Base-by-base conservation (phyloP, 768 basidiomycete genomes). In the Tephrocybe sp. region DNA sequence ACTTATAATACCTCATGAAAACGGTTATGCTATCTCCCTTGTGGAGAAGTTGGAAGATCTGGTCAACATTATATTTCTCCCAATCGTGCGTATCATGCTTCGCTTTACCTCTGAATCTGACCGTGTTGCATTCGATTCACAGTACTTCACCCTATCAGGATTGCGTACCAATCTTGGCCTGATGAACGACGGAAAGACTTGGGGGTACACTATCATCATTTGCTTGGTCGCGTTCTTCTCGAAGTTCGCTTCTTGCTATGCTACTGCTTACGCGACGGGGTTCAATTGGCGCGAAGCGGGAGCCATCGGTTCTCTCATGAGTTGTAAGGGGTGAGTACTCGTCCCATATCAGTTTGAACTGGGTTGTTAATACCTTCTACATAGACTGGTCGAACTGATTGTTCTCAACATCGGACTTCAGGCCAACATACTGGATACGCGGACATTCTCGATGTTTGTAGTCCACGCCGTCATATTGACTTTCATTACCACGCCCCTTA, bases 371-470 rank as follows among this genome's bases (percentile, higher is more conserved):
- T 17, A 2, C 7, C 5, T 1, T 40, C 23, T 8, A 20, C n/a
- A 33, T 23, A 85, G 83, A 28, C 72, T 85, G 18, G 91, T 94
- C 21, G 93, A 95, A 65, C 81, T 95, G 24, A 94, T 97, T 56
- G 93, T 94, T 7, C 80, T 95, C 62, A 97, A 97, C 63, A 84
- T 95, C 56, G 93, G 93, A 44, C 74, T 90, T 7, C 66, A 74
- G 54, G 90, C 90, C 2, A 69, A 70, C 11, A 84, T 90, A 49
- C 74, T 88, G 40, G 75, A 82, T 61, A 68, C 74, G 0, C 78
- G 81, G 21, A 80, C 87, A 10, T 93, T 95, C 73, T 89, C 90
- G 0, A 93, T 94, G 89, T 92, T 95, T 56, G 92, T 95, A 53
- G 72, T 94, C 42, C 82, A 85, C 41, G 85, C 88, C 3, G 70